A percentile compares a stretch with the other conserved stretches of the same genome.
Conservation (phyloP, 2,329 filamentous ascomycete species). For the Arthrobotrys entomopaga region DNA sequence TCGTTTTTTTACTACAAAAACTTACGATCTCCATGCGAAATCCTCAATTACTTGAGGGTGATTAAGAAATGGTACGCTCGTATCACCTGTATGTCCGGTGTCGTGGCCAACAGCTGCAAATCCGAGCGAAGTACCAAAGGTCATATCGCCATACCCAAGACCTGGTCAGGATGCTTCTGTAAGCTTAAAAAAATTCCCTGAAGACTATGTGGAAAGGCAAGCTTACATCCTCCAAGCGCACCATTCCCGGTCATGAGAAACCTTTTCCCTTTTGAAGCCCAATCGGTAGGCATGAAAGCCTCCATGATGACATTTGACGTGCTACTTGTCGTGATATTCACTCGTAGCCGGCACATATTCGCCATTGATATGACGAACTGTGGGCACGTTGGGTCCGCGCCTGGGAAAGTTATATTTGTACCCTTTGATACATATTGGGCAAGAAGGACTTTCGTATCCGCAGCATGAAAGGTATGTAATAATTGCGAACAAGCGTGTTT, state of each 20-base stretch:
- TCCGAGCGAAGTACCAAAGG: slow-evolving; percentile 7
- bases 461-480: background rate
- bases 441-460: background rate
- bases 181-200: background rate
- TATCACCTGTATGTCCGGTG: slow-evolving; percentile 34
- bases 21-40: slow-evolving; percentile 27
- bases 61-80: slow-evolving; percentile 25
- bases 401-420: background rate
- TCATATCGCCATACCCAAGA: slow-evolving; percentile 1
- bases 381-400: background rate
- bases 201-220: background rate
- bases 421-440: background rate
- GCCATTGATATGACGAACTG: background rate
- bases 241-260: slow-evolving; percentile 21
- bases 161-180: background rate
- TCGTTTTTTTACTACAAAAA: background rate
- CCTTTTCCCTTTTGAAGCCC: slow-evolving; percentile 4
- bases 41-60: slow-evolving; percentile 35
- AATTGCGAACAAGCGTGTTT: background rate
- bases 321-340: slow-evolving; percentile 23
- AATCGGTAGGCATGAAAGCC: slow-evolving; percentile 30
- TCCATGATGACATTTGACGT: slow-evolving; percentile 23
- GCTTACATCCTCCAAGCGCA: slow-evolving; percentile 15
- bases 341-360: slow-evolving; percentile 8
- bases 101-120: slow-evolving; percentile 30